Evolutionary conservation across 768 basidiomycete species (phyloP).

Genomic region (Mrakia gelida): DNA sequence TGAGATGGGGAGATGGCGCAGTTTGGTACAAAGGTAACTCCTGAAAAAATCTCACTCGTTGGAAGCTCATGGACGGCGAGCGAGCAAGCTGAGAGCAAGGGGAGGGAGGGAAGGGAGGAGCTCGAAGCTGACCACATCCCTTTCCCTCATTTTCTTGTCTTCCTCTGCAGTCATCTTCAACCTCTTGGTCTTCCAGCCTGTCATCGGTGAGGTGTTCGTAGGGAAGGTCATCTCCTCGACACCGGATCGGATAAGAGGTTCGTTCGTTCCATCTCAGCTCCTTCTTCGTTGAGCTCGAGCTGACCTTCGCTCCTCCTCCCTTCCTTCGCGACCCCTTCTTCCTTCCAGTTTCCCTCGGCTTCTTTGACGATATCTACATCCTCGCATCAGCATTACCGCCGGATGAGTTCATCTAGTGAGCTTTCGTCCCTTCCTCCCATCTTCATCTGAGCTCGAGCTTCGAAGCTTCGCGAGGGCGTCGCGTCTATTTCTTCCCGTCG

Average conservation of each 20-base stretch:
- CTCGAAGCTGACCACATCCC: background rate
- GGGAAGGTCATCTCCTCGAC: conserved; percentile 85
- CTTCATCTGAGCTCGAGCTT: background rate
- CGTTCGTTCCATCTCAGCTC: conserved; percentile 40
- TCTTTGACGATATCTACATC: conserved; percentile 92
- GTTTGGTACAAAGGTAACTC: conserved; percentile 71
- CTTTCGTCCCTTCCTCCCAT: background rate
- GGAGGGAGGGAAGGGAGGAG: background rate
- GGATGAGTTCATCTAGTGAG: conserved; percentile 50
- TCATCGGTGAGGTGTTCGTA: conserved; percentile 79
- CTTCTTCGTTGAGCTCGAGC: background rate
- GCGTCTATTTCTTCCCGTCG: background rate
- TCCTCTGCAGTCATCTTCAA: conserved; percentile 70
- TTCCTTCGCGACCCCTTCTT: background rate
- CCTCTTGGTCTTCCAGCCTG: conserved; percentile 85
- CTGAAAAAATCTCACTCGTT: background rate
- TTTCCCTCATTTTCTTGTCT: background rate
- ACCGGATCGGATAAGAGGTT: conserved; percentile 76
- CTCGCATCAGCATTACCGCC: conserved; percentile 71
- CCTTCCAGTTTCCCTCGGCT: conserved; percentile 69
- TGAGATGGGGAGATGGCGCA: conserved; percentile 89
- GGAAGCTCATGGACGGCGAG: background rate
- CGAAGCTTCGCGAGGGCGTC: background rate
- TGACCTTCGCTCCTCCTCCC: background rate
- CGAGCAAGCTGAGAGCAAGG: background rate